Percentiles rank a stretch among this genome's conserved stretches.
These are phyloP conservation scores for Eimeria falciformis DNA, from an alignment of 169 alveolate species.

Conservation along the genomic window DNA sequence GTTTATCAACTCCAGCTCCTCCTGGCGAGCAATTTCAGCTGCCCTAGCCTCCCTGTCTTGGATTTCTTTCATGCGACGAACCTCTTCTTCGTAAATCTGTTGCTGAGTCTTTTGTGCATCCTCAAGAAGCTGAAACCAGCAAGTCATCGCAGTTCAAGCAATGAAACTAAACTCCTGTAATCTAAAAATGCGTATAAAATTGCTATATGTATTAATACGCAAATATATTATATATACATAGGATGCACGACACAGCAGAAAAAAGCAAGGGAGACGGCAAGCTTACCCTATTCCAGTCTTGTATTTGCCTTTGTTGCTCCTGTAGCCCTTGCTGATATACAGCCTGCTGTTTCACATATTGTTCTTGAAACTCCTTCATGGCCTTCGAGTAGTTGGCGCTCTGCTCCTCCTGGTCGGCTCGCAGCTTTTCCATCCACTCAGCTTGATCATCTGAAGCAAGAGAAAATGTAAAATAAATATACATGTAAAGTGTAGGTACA, in stretches of 20 bases:
- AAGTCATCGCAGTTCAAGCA: background rate
- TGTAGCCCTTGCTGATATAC: constrained; percentile 78
- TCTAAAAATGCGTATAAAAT: background rate
- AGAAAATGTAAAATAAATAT: background rate
- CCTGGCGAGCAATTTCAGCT: constrained; percentile 71
- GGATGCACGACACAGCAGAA: background rate
- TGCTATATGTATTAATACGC: background rate
- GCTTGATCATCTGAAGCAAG: constrained; percentile 77
- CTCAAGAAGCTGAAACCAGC: constrained; percentile 76
- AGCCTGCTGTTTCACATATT: constrained; percentile 77
- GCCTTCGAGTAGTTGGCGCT: constrained; percentile 75
- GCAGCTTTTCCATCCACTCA: constrained; percentile 72
- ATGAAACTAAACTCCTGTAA: background rate
- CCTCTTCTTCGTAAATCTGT: constrained; percentile 77
- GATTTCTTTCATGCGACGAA: constrained; percentile 73
- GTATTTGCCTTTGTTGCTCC: constrained; percentile 79
- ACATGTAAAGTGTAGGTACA: background rate
- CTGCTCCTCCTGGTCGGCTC: constrained; percentile 78
- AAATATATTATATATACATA: background rate
- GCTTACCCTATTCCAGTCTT: constrained; percentile 79
- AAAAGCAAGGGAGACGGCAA: background rate
- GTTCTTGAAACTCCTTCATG: constrained; percentile 76
- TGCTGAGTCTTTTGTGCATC: constrained; percentile 80
- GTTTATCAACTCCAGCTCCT: constrained; percentile 69
- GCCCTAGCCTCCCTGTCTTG: constrained; percentile 77